Base-by-base conservation (phyloP, 139 green algal genomes). In the Yamagishiella unicocca region DNA sequence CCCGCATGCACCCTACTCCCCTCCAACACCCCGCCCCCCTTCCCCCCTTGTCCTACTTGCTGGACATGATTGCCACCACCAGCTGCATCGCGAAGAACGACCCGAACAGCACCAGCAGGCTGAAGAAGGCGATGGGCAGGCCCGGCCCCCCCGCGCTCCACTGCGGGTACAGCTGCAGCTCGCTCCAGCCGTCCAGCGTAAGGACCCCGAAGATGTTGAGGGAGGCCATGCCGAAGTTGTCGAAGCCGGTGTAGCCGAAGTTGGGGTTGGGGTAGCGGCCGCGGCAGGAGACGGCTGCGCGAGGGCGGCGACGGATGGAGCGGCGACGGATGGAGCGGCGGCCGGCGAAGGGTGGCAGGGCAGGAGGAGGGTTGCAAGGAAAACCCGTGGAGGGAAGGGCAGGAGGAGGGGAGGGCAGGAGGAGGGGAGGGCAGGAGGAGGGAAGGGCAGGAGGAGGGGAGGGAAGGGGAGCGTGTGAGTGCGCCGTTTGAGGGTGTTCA, bases 31-130 rank as follows among this genome's bases (percentile, higher is more conserved):
- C 29, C 31, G 61, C 82, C 71, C 55, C 31, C 31, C 75, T 79
- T n/a, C 82, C 50, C 27, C 91, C 72, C 76, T 91, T 54, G 12
- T 78, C 88, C 80, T 91, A 95, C 74, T 93, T 90, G 75, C 83
- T 84, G 46, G 46, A 91, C 38, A 94, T 84, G 37, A 96, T 91
- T 24, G 93, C 93, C 31, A 94, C 85, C 46, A 92, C 82, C 40
- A 96, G 89, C 87, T 94, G 93, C 71, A 96, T 79, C 35, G 89
- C 88, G 88, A 95, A 95, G 87, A 92, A 96, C 35, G 88, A 81
- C 37, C 93, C 92, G 67, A 95, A 88, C 45, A 96, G 84, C 68
- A 94, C 92, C 37, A 96, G 54, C 54, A 90, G 54, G 25, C 92
- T 53, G 71, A 93, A 95, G 89, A 93, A 96, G 21, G 33, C 5